Base-by-base conservation (phyloP, 2,329 filamentous ascomycete genomes). In the Alternaria sp. region DNA sequence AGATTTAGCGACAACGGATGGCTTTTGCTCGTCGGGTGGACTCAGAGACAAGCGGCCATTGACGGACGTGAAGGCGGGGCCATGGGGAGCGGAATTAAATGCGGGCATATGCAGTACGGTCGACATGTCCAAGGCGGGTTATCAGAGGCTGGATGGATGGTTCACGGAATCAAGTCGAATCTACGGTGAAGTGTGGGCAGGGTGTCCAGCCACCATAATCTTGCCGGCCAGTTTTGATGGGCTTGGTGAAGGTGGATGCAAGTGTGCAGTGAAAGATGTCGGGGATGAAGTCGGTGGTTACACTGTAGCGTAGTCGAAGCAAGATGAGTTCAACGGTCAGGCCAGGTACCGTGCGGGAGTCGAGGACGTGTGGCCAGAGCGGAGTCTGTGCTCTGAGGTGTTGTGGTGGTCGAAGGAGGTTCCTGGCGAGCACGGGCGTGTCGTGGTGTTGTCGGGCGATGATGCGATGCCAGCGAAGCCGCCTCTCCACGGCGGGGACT, bases 61-160 rank as follows among this genome's bases (percentile, higher is more conserved):
- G 30, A 78, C 75, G 38, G 76, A 72, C 7, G 76, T 78, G 62
- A 78, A 78, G 47, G 72, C 75, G 61, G 76, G 66, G 36, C 74
- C 70, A 65, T 72, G 76, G 34, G 69, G 65, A 54, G 70, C 61
- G 22, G 62, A 64, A 63, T 67, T 71, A 64, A 73, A 70, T 24
- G 72, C 57, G 41, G 68, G 72, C 62, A 70, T 65, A 51, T 76
- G 74, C 38, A 76, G 67, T 62, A 73, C 70, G 67, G 74, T 72
- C 64, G 76, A 75, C 76, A 78, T 78, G 54, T 57, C 54, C 54
- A 52, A 39, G 42, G 54, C 47, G 34, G 22, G 34, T 30, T 57
- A 39, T 36, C 24, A 36, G 47, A 59, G 30, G 28, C 7, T 11
- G 20, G 30, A 36, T 24, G 46, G 46, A 38, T 36, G 34, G 46